A percentile compares a stretch with the other conserved stretches of the same genome.
Evolutionary conservation across 169 alveolate species (phyloP).

Genomic region (Babesia sp.): DNA sequence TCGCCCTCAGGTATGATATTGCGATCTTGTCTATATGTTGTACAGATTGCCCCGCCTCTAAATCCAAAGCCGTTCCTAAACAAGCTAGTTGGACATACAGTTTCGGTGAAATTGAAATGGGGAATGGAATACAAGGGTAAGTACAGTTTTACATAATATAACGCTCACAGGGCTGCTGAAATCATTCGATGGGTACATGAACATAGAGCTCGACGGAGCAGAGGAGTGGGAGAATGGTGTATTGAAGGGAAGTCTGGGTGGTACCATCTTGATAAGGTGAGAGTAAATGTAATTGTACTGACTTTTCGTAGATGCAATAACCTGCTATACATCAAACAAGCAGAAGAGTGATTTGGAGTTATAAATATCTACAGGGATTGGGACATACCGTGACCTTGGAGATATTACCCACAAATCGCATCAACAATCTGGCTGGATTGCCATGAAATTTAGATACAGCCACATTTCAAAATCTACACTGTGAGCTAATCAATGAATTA

Average conservation of each 20-base stretch:
- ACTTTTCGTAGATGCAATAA: constrained; percentile 45
- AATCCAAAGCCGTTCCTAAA: constrained; percentile 94
- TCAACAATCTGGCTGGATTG: too few species aligned
- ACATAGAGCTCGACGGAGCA: constrained; percentile 84
- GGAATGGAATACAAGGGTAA: constrained; percentile 94
- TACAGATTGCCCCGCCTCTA: constrained; percentile 80
- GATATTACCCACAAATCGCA: too few species aligned
- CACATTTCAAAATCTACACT: too few species aligned
- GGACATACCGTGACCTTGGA: too few species aligned
- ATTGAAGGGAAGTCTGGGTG: constrained; percentile 86
- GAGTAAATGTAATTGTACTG: neutral
- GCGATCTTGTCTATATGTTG: neutral
- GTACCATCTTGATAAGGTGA: constrained; percentile 82
- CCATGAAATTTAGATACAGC: too few species aligned
- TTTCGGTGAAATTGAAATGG: constrained; percentile 91
- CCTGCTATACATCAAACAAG: constrained; percentile 40
- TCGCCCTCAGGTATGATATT: constrained; percentile 13
- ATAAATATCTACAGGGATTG: too few species aligned
- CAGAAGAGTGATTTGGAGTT: too few species aligned
- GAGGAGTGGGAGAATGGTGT: constrained; percentile 93
- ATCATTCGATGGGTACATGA: constrained; percentile 91
- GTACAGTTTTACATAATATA: constrained; percentile 44
- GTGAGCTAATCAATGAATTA: too few species aligned
- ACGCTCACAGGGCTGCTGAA: constrained; percentile 75
- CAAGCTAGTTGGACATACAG: constrained; percentile 85